phyloP scores from a whole-genome alignment of 2,329 filamentous ascomycete genomes.

The Huntiella moniliformis region DNA sequence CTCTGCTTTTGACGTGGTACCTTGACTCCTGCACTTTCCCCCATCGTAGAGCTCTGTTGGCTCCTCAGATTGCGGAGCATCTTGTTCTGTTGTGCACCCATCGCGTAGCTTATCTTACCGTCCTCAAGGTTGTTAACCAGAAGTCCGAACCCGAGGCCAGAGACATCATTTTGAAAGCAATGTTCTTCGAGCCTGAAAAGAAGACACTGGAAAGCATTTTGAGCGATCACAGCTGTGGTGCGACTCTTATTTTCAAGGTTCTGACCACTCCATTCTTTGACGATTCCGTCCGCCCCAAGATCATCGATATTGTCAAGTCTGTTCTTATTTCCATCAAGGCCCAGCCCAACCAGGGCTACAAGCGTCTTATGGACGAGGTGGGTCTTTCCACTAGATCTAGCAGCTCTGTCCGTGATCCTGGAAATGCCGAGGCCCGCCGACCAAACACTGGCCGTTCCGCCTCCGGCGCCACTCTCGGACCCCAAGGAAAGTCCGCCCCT shows the following conservation, averaged over 20 bases:
- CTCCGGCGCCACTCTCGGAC: slow-evolving; percentile 22
- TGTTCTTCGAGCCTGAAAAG: slow-evolving; percentile 84
- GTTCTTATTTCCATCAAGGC: slow-evolving; percentile 82
- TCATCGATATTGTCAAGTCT: slow-evolving; percentile 79
- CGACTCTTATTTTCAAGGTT: slow-evolving; percentile 96
- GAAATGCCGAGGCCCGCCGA: slow-evolving; percentile 31
- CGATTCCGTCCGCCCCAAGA: slow-evolving; percentile 69
- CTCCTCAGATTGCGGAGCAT: slow-evolving; percentile 79
- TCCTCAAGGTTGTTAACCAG: slow-evolving; percentile 96
- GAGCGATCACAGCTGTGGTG: slow-evolving; percentile 76
- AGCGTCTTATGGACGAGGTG: slow-evolving; percentile 96
- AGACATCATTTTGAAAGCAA: slow-evolving; percentile 70
- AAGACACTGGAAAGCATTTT: slow-evolving; percentile 78
- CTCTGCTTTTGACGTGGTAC: slow-evolving; percentile 89
- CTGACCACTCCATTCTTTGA: slow-evolving; percentile 95
- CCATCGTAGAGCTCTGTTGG: slow-evolving; percentile 72
- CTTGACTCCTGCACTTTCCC: slow-evolving; percentile 95
- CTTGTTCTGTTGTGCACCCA: slow-evolving; percentile 92
- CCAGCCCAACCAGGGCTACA: slow-evolving; percentile 88
- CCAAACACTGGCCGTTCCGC: slow-evolving; percentile 37
- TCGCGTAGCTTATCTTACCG: slow-evolving; percentile 93
- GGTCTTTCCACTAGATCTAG: slow-evolving; percentile 53
- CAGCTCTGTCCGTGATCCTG: slow-evolving; percentile 25
- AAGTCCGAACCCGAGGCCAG: slow-evolving; percentile 84
- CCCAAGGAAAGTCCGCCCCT: slow-evolving; percentile 12